These are phyloP conservation scores for Melampsora americana DNA, from an alignment of 1,284 basidiomycete species.

Conservation along the genomic window DNA sequence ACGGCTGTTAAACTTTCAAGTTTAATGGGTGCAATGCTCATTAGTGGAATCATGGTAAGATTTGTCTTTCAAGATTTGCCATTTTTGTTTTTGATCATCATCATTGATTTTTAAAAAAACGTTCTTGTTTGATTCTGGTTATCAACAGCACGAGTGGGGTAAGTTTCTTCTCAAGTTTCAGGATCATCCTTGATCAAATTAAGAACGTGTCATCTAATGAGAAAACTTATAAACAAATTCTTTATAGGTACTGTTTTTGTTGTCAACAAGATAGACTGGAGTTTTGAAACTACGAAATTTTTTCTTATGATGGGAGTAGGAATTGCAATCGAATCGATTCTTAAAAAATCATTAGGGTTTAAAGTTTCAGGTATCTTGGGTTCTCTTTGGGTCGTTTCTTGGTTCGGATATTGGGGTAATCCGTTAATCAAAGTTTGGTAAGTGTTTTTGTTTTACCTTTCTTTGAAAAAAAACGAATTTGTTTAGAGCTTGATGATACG, in stretches of 20 bases:
- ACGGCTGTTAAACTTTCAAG: constrained; percentile 25
- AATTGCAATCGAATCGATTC: constrained; percentile 25
- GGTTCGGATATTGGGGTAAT: constrained; percentile 12
- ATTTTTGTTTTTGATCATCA: neutral
- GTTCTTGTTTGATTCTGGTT: neutral
- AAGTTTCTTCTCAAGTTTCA: too few relatives aligned
- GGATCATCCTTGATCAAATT: too few relatives aligned
- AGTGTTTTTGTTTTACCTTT: neutral
- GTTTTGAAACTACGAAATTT: constrained; percentile 26
- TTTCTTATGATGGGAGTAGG: constrained; percentile 23
- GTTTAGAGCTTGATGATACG: neutral
- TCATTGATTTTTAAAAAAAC: neutral
- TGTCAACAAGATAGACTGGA: constrained; percentile 16
- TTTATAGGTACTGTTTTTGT: too few relatives aligned
- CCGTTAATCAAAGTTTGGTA: constrained; percentile 31
- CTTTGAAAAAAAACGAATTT: neutral
- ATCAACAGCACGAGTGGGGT: constrained; percentile 31
- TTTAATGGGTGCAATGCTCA: constrained; percentile 32
- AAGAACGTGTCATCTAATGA: too few relatives aligned
- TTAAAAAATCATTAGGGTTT: constrained; percentile 17
- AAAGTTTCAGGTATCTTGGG: constrained; percentile 22
- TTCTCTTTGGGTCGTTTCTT: constrained; percentile 15
- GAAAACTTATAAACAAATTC: too few relatives aligned
- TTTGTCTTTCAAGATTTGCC: neutral
- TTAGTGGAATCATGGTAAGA: constrained; percentile 25